These are phyloP conservation scores for Podosphaera leucotricha DNA, from an alignment of 2,329 filamentous ascomycete genomes.

Conservation along the genomic window DNA sequence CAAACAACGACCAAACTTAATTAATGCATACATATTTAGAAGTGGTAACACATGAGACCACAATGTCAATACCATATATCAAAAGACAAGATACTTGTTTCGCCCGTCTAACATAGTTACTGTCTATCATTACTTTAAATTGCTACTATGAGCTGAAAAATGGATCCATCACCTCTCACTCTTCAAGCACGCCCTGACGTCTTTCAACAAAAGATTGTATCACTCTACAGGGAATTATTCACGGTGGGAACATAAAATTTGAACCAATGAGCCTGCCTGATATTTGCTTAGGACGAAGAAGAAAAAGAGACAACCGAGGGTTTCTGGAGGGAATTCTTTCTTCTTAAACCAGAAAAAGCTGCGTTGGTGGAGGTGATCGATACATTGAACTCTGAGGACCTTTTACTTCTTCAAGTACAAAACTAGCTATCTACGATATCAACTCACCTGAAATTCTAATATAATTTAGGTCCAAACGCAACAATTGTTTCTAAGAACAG, in stretches of 20 bases:
- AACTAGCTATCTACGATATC: conserved; percentile 14
- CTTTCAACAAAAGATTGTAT: conserved; percentile 84
- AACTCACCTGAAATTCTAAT: conserved; percentile 2
- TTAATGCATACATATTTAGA: too few relatives aligned
- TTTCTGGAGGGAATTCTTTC: conserved; percentile 92
- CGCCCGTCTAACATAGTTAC: too few relatives aligned
- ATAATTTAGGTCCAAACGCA: conserved; percentile 14
- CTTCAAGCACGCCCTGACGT: conserved; percentile 74
- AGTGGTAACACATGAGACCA: too few relatives aligned
- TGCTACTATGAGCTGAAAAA: conserved; percentile 20
- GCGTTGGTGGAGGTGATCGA: conserved; percentile 46
- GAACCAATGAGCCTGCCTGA: conserved; percentile 4
- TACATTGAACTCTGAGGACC: conserved; percentile 45
- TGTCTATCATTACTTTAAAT: too few relatives aligned
- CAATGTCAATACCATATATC: too few relatives aligned
- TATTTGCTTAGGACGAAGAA: conserved; percentile 33
- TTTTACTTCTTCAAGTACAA: conserved; percentile 54
- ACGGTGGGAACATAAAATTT: conserved; percentile 25
- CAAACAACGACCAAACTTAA: too few relatives aligned
- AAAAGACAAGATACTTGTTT: too few relatives aligned
- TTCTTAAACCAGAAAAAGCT: conserved; percentile 55
- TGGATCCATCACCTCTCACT: conserved; percentile 83
- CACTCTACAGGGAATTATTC: conserved; percentile 71
- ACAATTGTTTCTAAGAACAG: conserved; percentile 53
- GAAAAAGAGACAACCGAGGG: conserved; percentile 55